These are phyloP conservation scores for Discostella stelligeroides DNA, from an alignment of 108 stramenopile species.

Conservation along the genomic window DNA sequence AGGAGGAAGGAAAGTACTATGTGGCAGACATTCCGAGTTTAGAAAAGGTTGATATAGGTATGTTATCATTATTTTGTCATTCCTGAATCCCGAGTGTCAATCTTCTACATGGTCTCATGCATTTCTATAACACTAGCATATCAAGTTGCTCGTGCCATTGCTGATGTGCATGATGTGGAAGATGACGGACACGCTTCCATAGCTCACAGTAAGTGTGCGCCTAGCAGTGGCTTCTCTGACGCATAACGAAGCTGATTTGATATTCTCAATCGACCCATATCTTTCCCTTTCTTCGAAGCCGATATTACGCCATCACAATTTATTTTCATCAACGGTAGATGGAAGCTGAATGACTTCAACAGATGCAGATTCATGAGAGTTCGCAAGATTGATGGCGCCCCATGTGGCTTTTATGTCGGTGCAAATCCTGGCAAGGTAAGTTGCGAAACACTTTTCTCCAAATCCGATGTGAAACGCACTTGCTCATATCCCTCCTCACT, in stretches of 20 bases:
- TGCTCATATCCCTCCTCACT: neutral
- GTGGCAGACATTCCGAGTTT: constrained; percentile 30
- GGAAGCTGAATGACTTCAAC: constrained; percentile 78
- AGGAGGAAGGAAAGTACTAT: constrained; percentile 33
- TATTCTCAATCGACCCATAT: neutral
- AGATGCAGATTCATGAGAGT: constrained; percentile 64
- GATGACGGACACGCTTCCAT: constrained; percentile 57
- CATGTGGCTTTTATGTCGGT: constrained; percentile 59
- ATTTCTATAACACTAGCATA: constrained; percentile 40
- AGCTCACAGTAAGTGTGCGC: constrained; percentile 57
- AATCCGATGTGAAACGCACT: too few species aligned
- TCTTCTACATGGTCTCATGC: too few species aligned
- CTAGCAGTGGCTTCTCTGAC: neutral
- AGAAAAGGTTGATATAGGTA: constrained; percentile 54
- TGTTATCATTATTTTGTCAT: constrained; percentile 1
- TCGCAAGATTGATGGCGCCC: constrained; percentile 37
- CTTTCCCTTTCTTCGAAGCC: constrained; percentile 16
- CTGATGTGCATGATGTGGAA: constrained; percentile 69
- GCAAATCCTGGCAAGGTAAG: constrained; percentile 61
- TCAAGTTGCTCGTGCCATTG: constrained; percentile 61
- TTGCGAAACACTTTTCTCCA: neutral
- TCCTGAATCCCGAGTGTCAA: too few species aligned
- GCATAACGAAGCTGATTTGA: neutral
- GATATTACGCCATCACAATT: constrained; percentile 73
- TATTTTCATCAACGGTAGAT: constrained; percentile 60